Evolutionary conservation across 371 early-diverging fungal genomes (phyloP).

Genomic region (Mucor lusitanicus): DNA sequence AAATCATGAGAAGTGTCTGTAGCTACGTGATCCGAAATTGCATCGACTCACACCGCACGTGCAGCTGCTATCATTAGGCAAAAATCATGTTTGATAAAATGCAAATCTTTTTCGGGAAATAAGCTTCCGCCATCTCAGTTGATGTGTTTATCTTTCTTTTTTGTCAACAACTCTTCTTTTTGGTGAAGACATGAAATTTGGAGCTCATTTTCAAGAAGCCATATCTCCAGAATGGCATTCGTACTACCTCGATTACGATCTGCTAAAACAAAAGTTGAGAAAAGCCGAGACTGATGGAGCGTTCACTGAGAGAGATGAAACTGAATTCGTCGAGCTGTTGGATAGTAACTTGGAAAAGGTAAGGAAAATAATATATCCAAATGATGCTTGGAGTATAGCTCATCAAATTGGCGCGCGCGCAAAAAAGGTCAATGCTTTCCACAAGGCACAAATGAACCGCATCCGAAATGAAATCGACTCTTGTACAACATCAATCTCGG

Average conservation of each 20-base stretch:
- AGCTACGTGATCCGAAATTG: no score
- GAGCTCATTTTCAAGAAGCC: constrained; percentile 79
- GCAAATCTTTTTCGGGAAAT: background rate
- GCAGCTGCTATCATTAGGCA: no score
- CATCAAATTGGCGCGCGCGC: background rate
- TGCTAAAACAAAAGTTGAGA: constrained; percentile 84
- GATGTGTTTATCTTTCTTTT: background rate
- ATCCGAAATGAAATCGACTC: constrained; percentile 78
- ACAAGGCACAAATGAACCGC: constrained; percentile 87
- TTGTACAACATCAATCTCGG: constrained; percentile 51
- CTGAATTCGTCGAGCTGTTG: constrained; percentile 82
- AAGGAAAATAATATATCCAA: background rate
- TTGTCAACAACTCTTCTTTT: background rate
- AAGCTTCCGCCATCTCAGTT: background rate
- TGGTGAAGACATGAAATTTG: constrained; percentile 80
- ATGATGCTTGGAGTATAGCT: background rate
- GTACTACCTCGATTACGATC: constrained; percentile 92
- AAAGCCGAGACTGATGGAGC: constrained; percentile 59
- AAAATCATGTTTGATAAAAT: no score
- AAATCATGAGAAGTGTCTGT: no score
- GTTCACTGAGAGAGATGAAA: constrained; percentile 76
- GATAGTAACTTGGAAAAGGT: constrained; percentile 94
- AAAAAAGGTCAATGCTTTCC: constrained; percentile 83
- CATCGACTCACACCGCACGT: no score
- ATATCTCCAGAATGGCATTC: constrained; percentile 87